Percentiles rank a stretch among this genome's conserved stretches.
These are phyloP conservation scores for Cyclotella baltica DNA, from an alignment of 108 stramenopile genomes.

Conservation along the genomic window DNA sequence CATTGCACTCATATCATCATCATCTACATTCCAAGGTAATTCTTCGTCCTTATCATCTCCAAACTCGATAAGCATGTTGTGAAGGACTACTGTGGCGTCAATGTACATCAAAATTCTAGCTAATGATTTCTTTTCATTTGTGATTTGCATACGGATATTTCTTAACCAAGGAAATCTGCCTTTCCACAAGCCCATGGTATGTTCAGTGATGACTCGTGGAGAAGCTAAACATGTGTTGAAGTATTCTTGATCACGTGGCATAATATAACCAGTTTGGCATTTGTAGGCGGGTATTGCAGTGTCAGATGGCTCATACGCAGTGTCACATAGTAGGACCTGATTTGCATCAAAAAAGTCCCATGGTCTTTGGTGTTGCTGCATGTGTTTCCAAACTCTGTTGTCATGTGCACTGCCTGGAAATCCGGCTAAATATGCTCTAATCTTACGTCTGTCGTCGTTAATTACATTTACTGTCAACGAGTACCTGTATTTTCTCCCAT, in stretches of 20 bases:
- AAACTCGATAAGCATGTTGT: constrained; percentile 12
- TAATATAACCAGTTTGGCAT: background rate
- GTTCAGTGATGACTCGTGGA: background rate
- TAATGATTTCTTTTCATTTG: background rate
- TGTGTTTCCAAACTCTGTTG: constrained; percentile 9
- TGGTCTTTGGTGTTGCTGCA: background rate
- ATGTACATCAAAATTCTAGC: constrained; percentile 6
- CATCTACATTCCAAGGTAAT: background rate
- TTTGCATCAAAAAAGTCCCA: background rate
- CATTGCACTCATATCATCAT: constrained; percentile 15
- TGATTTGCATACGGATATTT: background rate
- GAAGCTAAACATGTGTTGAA: background rate
- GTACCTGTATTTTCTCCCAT: constrained; percentile 34
- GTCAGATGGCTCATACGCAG: constrained; percentile 3
- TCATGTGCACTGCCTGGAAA: constrained; percentile 11
- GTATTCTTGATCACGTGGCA: background rate
- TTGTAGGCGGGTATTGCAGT: background rate
- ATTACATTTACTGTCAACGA: constrained; percentile 25
- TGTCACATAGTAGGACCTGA: constrained; percentile 5
- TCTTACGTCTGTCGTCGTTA: constrained; percentile 32
- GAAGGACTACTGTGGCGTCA: constrained; percentile 4
- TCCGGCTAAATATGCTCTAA: constrained; percentile 16
- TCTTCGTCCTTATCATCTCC: background rate
- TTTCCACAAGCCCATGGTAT: constrained; percentile 3
- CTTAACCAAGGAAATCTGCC: constrained; percentile 1